Conservation (phyloP, 352 stramenopile genomes). For the Peronospora belbahrii region DNA sequence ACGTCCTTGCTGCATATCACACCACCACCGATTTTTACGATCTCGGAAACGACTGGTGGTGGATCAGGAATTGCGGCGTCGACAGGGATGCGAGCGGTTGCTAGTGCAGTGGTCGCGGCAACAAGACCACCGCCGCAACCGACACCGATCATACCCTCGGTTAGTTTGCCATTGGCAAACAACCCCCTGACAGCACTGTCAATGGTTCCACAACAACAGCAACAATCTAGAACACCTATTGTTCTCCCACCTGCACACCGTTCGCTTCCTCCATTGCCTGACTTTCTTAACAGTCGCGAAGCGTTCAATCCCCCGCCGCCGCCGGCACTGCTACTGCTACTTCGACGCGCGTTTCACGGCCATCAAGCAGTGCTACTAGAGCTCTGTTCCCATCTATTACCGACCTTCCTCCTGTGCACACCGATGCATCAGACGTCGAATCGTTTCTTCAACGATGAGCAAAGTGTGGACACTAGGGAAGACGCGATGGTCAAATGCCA, state of each 20-base stretch:
- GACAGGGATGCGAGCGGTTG: conserved; percentile 15
- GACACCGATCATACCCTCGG: conserved; percentile 21
- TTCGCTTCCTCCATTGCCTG: conserved; percentile 44
- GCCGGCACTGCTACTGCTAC: conserved; percentile 5
- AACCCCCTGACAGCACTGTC: conserved; percentile 17
- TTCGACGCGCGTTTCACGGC: conserved; percentile 6
- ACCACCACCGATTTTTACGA: conserved; percentile 20
- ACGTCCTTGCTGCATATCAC: conserved; percentile 35
- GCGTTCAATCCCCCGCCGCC: conserved; percentile 42
- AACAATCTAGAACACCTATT: conserved; percentile 39
- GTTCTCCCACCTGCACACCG: conserved; percentile 44
- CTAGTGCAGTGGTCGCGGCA: conserved; percentile 14
- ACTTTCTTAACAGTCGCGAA: conserved; percentile 61
- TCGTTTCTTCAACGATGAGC: conserved; percentile 40
- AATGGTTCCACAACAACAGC: conserved; percentile 16
- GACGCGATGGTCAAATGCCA: background rate
- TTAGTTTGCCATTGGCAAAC: conserved; percentile 27
- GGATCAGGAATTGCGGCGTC: conserved; percentile 4
- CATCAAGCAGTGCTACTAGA: conserved; percentile 15
- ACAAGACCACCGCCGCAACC: conserved; percentile 18
- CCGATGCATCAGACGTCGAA: conserved; percentile 35
- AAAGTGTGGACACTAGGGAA: background rate
- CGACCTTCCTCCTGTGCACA: conserved; percentile 27
- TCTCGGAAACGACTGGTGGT: conserved; percentile 15
- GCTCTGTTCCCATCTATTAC: conserved; percentile 44